A percentile compares a stretch with the other conserved stretches of the same genome.
Conservation (phyloP, 345 rosid species). For the Gossypium longicalyx region DNA sequence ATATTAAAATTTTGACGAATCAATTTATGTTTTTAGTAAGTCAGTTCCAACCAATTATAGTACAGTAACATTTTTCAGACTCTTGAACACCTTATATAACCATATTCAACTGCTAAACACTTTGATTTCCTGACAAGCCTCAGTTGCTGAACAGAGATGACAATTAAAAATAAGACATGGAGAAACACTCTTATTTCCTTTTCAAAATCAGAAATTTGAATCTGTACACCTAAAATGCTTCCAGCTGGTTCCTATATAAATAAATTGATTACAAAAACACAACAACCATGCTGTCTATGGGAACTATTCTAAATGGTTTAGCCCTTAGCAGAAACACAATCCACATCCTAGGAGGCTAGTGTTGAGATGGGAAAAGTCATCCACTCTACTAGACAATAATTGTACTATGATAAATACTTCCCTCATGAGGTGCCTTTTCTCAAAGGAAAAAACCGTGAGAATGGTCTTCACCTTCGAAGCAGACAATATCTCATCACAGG, state of each 20-base stretch:
- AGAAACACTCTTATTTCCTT: not conserved
- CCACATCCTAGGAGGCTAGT: too few relatives aligned
- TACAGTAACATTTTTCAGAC: not conserved
- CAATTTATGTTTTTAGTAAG: not conserved
- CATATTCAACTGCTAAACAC: not conserved
- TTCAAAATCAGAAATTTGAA: not conserved
- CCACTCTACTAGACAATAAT: too few relatives aligned
- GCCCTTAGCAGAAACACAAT: too few relatives aligned
- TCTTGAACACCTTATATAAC: not conserved
- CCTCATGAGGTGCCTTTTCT: too few relatives aligned
- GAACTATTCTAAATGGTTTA: too few relatives aligned
- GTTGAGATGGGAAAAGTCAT: too few relatives aligned
- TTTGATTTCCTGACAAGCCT: not conserved
- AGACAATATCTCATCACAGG: too few relatives aligned
- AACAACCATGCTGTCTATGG: too few relatives aligned
- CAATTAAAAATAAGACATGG: not conserved
- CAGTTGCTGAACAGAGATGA: not conserved
- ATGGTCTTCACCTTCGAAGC: too few relatives aligned
- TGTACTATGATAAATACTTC: too few relatives aligned
- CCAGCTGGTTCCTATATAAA: not conserved
- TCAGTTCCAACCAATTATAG: not conserved
- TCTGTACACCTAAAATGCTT: not conserved
- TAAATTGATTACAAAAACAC: too few relatives aligned
- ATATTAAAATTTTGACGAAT: not conserved
- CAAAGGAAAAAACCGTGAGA: too few relatives aligned